A percentile compares a stretch with the other conserved stretches of the same genome.
Conservation (phyloP, 345 rosid genomes). For the Orychophragmus violaceus region DNA sequence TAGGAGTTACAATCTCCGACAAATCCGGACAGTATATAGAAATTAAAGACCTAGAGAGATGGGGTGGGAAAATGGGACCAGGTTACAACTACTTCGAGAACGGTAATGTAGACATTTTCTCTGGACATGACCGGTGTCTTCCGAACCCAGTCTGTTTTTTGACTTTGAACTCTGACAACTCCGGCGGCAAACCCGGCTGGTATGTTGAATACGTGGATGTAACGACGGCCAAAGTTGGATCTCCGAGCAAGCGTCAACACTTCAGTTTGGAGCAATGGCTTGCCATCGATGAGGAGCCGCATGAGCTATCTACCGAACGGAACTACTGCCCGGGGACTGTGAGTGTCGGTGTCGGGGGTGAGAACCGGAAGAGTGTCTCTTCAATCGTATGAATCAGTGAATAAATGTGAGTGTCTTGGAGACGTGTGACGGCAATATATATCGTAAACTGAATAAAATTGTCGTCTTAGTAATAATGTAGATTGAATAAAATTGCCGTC, state of each 20-base stretch:
- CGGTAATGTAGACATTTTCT: neutral
- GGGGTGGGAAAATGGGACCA: neutral
- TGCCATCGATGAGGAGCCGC: neutral
- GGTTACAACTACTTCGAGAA: neutral
- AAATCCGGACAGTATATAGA: neutral
- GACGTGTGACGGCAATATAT: neutral
- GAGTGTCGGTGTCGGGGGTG: neutral
- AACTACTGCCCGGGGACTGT: neutral
- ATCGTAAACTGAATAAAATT: neutral
- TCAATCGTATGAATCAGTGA: neutral
- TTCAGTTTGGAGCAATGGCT: neutral
- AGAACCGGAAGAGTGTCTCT: neutral
- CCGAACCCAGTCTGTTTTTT: neutral
- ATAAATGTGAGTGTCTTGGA: neutral
- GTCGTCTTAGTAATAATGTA: no score
- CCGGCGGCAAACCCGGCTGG: neutral
- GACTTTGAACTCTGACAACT: neutral
- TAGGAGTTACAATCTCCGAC: neutral
- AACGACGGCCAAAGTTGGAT: neutral
- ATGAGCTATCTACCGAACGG: neutral
- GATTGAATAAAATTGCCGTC: neutral
- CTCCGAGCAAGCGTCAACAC: neutral
- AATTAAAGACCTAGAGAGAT: neutral
- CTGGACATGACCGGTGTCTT: neutral
- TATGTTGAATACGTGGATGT: neutral